Evolutionary conservation across 139 green algal species (phyloP), one percentile per base, ranked within the genome.

Genomic region (Bryopsis sp.): DNA sequence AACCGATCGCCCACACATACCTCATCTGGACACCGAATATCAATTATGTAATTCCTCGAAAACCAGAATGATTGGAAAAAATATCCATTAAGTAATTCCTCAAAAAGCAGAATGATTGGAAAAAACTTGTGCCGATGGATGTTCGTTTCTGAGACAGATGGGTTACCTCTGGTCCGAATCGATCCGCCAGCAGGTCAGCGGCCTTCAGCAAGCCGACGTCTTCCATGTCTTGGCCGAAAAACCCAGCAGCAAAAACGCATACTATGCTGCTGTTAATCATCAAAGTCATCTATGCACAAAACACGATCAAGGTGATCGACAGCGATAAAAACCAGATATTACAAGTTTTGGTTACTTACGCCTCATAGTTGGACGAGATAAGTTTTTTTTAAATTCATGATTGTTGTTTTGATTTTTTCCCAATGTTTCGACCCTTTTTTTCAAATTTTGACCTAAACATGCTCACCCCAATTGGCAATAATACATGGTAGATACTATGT

Each of bases 231-330:
- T 29, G 48, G 43, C 7, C 5, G n/a, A n/a, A n/a, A n/a, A n/a
- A n/a, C n/a, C n/a, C n/a, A 72, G 68, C 54, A 0, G 85, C 82
- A 78, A 93, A 93, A 8, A 96, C 88, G 37, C 74, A 68, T 7
- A 93, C 79, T 32, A 97, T 85, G 43, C 78, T 87, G 36, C 91
- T 77, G 76, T 97, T 97, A 79, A 97, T 96, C 67, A 88, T 66
- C 32, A 96, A 76, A 1, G 81, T 76, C 19, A 86, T 63, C 63
- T 87, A n/a, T n/a, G n/a, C n/a, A n/a, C n/a, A n/a, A n/a, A n/a
- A n/a, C n/a, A n/a, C n/a, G n/a, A n/a, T n/a, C n/a, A n/a, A n/a
- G n/a, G n/a, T n/a, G n/a, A n/a, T n/a, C n/a, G n/a, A n/a, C n/a
- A n/a, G n/a, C n/a, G 19, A 28, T 15, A 28, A 64, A 31, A 64